phyloP scores from a whole-genome alignment of 345 rosid species.

The Eucalyptus victrix region DNA sequence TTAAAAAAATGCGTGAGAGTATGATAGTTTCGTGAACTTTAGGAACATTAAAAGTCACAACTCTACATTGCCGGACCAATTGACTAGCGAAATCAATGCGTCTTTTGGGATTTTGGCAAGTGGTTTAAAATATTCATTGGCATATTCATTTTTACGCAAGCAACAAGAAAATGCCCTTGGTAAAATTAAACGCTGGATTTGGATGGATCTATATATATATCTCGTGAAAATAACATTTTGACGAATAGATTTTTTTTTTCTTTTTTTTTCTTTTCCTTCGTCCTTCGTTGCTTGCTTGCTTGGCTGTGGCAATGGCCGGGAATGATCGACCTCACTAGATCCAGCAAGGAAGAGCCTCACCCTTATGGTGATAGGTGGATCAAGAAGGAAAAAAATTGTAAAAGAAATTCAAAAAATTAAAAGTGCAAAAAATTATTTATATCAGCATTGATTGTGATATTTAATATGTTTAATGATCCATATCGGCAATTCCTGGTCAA shows the following conservation, averaged over 20 bases:
- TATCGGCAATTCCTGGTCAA: no score
- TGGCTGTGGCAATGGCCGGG: accelerated
- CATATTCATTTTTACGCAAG: not conserved
- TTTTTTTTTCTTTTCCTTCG: no score
- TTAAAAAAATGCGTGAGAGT: not conserved
- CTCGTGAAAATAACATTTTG: not conserved
- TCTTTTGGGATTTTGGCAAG: not conserved
- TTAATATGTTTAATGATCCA: no score
- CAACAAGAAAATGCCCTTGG: not conserved
- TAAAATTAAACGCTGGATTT: not conserved
- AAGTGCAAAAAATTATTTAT: no score
- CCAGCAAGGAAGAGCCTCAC: accelerated
- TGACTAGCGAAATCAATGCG: not conserved
- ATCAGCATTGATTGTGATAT: accelerated
- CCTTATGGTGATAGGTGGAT: no score
- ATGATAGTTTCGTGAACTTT: not conserved
- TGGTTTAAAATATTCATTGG: not conserved
- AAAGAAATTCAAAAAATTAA: no score
- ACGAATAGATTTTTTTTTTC: not conserved
- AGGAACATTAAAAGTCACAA: not conserved
- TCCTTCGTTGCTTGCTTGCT: no score
- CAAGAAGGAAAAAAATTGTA: no score
- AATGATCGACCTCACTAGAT: no score
- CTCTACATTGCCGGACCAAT: not conserved
- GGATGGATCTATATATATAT: not conserved